Evolutionary conservation across 148 eudicot species (phyloP), one percentile per base, ranked within the genome.

Genomic region (Diospyros lotus): DNA sequence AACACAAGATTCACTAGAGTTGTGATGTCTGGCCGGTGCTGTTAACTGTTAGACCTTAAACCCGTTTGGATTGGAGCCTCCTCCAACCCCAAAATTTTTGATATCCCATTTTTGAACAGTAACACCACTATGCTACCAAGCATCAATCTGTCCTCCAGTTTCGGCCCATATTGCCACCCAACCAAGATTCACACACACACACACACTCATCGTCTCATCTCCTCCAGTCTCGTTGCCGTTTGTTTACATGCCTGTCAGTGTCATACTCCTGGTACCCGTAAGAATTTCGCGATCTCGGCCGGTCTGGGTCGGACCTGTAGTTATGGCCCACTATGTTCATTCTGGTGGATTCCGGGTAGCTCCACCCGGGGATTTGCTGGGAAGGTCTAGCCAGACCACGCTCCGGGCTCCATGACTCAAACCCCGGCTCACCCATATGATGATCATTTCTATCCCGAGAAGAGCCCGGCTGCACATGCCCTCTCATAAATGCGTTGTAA

Each of bases 361-460:
- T 72, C 81, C 82, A 71, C 3, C 83, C 85, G 5, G 75, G 73
- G 43, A 50, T 1, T 4, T 76, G 80, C 52, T 85, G 86, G 4
- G 71, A 79, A 9, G 84, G 73, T 75, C 92, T 83, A 58, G 51
- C 62, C 0, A 94, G 92, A 69, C 89, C 81, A 58, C 73, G 63
- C 41, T 83, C 89, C 3, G 93, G 90, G 76, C 93, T 85, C 97
- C 95, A 90, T 1, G 89, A 61, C 14, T 89, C 97, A 62, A 43
- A 84, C 43, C 68, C 89, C 0, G 77, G 43, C 54, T 69, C 69
- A 9, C 60, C 82, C 61, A 60, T 2, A 28, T 0, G 3, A 10
- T 0, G 3, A 10, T 67, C 80, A 48, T 80, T 79, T 64, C 81
- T 85, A 38, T 70, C 86, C 53, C 79, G 69, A 8, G 66, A 63